Percentiles rank a stretch among this genome's conserved stretches.
These are phyloP conservation scores for Penicillium corylophilum DNA, from an alignment of 2,329 filamentous ascomycete species.

Conservation along the genomic window DNA sequence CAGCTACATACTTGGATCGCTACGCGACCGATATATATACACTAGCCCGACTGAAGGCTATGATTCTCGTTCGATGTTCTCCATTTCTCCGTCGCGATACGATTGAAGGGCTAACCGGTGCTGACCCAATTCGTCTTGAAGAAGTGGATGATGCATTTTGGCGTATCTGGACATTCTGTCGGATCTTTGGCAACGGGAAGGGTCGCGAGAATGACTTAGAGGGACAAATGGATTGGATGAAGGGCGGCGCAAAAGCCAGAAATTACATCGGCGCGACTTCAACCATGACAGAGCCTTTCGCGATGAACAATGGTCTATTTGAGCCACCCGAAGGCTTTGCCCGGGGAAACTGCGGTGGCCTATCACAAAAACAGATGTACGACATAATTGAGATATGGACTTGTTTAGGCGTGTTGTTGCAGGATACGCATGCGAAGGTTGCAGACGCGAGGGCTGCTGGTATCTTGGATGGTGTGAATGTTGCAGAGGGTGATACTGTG, in stretches of 20 bases:
- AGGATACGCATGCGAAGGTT: conserved; percentile 55
- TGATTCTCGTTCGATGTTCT: conserved; percentile 57
- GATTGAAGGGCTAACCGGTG: conserved; percentile 52
- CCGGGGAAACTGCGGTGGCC: conserved; percentile 54
- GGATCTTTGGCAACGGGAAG: conserved; percentile 60
- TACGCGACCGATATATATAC: conserved; percentile 55
- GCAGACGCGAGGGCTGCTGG: conserved; percentile 56
- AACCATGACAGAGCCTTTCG: conserved; percentile 50
- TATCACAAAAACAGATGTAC: conserved; percentile 58
- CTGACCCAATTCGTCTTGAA: conserved; percentile 45
- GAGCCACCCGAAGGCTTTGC: conserved; percentile 59
- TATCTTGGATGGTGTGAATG: conserved; percentile 56
- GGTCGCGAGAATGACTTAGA: conserved; percentile 58
- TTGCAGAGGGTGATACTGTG: conserved; percentile 41
- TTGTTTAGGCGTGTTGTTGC: conserved; percentile 57
- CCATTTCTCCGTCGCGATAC: conserved; percentile 59
- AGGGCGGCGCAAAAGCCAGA: conserved; percentile 55
- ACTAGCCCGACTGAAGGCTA: conserved; percentile 54
- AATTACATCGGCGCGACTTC: conserved; percentile 41
- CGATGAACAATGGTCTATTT: conserved; percentile 55
- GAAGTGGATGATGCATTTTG: conserved; percentile 63
- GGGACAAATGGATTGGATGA: conserved; percentile 63
- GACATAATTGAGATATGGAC: conserved; percentile 67
- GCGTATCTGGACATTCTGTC: conserved; percentile 66
- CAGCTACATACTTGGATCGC: conserved; percentile 52